Conservation (phyloP, 2,329 filamentous ascomycete genomes). For the Volutella citrinella region DNA sequence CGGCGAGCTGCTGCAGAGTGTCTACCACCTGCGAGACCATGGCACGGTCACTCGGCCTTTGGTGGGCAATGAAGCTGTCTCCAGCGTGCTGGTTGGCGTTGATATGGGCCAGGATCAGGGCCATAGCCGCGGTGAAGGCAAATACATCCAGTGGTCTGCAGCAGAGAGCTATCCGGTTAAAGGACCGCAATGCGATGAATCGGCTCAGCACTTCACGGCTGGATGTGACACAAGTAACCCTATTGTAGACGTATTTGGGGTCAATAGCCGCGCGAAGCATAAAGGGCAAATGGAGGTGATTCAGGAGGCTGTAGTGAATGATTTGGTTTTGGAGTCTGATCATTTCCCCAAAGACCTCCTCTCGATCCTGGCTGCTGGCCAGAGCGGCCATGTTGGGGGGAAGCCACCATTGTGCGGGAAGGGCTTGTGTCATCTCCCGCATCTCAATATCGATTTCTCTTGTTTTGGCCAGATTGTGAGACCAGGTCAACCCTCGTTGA, state of each 20-base stretch:
- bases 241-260: conserved; percentile 29
- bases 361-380: conserved; percentile 8
- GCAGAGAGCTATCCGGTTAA: conserved; percentile 26
- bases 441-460: conserved; percentile 32
- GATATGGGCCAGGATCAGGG: conserved; percentile 30
- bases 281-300: conserved; percentile 39
- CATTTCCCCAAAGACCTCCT: conserved; percentile 28
- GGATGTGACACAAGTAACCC: conserved; percentile 34
- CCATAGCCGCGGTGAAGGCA: conserved; percentile 35
- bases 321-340: conserved; percentile 32
- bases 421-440: conserved; percentile 24
- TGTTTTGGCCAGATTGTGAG: conserved; percentile 22
- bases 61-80: conserved; percentile 8
- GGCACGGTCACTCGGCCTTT: conserved; percentile 8
- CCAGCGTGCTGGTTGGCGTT: conserved; percentile 3
- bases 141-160: conserved; percentile 36
- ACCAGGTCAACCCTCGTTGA: no score
- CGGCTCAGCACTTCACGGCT: conserved; percentile 36
- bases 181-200: conserved; percentile 31
- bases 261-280: conserved; percentile 25
- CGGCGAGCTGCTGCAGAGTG: no score
- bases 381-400: conserved; percentile 28
- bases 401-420: conserved; percentile 37
- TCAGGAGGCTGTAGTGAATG: conserved; percentile 36
- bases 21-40: conserved; percentile 8